These are phyloP conservation scores for Ramaria rubella DNA, from an alignment of 768 basidiomycete genomes.

Conservation along the genomic window DNA sequence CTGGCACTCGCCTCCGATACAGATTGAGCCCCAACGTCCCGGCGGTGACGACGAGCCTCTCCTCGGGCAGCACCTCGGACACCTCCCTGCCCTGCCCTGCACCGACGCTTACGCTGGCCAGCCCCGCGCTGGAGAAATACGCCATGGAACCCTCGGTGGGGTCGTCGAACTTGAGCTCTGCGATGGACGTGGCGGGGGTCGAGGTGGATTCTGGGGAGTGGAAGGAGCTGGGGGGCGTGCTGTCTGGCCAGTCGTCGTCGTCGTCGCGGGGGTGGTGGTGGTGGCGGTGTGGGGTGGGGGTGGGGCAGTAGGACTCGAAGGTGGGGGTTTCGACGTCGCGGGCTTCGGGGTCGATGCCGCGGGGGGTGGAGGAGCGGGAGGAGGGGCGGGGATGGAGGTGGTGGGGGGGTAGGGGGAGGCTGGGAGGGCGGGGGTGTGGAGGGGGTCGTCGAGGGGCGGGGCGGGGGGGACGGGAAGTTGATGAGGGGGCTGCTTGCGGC, in stretches of 20 bases:
- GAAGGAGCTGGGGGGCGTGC: neutral
- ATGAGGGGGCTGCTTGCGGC: neutral
- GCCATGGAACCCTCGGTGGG: neutral
- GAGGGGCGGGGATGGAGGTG: too few relatives aligned
- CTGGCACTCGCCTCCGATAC: neutral
- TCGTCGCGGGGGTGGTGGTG: too few relatives aligned
- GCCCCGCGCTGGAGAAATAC: neutral
- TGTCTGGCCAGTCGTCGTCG: neutral
- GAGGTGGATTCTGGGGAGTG: neutral
- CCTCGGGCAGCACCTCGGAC: neutral
- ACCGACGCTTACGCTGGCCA: neutral
- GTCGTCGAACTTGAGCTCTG: neutral
- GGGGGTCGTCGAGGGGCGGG: neutral
- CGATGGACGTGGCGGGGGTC: neutral
- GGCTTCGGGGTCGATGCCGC: neutral
- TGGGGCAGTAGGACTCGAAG: neutral
- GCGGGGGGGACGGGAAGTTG: conserved; percentile 2
- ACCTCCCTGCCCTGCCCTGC: neutral
- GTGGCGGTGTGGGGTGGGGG: too few relatives aligned
- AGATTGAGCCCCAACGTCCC: neutral
- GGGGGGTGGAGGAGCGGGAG: neutral
- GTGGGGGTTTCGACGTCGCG: neutral
- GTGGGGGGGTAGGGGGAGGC: too few relatives aligned
- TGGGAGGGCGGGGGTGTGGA: too few relatives aligned
- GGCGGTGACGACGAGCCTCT: neutral